Percentiles rank a stretch among this genome's conserved stretches.
Conservation (phyloP, 495 filamentous ascomycete genomes). For the Chaetomium tenue region DNA sequence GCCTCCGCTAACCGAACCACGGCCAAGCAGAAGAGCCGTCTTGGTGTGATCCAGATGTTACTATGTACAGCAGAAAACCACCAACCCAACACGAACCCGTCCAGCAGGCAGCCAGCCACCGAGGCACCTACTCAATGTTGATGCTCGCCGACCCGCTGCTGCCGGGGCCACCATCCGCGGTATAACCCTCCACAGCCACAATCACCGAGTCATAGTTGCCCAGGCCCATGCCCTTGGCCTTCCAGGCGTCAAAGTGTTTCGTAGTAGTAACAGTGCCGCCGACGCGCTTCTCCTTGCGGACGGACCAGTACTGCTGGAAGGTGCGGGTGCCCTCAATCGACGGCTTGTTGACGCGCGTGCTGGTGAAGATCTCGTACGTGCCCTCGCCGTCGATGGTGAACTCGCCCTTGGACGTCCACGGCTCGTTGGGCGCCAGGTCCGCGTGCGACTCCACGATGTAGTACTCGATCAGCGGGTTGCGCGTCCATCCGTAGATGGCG, state of each 20-base stretch:
- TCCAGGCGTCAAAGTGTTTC: conserved; percentile 62
- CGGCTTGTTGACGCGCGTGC: conserved; percentile 55
- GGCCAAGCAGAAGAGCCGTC: no score
- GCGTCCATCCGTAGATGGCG: conserved; percentile 63
- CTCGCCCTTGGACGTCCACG: conserved; percentile 52
- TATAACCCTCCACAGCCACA: conserved; percentile 58
- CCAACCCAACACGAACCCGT: no score
- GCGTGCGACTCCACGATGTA: conserved; percentile 63
- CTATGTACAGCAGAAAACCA: no score
- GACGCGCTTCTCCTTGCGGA: conserved; percentile 54
- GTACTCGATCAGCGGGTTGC: conserved; percentile 62
- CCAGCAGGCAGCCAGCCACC: no score
- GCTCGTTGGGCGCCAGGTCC: conserved; percentile 52
- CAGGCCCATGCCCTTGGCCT: conserved; percentile 45
- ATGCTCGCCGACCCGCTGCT: conserved; percentile 24
- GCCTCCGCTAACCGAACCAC: no score
- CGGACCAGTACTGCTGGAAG: conserved; percentile 63
- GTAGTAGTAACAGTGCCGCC: conserved; percentile 49
- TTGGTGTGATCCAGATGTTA: no score
- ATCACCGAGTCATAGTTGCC: conserved; percentile 57
- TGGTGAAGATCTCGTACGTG: conserved; percentile 56
- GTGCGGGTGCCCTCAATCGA: conserved; percentile 59
- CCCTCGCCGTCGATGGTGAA: conserved; percentile 57
- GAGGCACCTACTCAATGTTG: conserved; percentile 7
- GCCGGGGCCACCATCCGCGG: conserved; percentile 26